These are phyloP conservation scores for Syzygium syzygioides DNA, from an alignment of 441 rosid genomes.

Conservation along the genomic window DNA sequence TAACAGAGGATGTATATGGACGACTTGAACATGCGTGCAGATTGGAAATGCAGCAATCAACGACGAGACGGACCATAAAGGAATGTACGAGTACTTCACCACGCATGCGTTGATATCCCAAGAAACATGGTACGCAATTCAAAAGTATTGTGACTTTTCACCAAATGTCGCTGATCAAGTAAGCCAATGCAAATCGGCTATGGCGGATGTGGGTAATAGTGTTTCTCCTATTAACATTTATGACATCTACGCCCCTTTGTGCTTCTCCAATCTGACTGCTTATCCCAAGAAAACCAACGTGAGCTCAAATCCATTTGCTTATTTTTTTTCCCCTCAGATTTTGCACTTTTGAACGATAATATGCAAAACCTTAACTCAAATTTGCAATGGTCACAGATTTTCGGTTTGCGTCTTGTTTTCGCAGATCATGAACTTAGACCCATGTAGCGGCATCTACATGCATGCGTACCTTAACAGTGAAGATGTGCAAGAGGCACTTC, in stretches of 20 bases:
- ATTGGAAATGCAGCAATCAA: slow-evolving; percentile 33
- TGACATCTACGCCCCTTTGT: slow-evolving; percentile 25
- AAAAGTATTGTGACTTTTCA: slow-evolving; percentile 11
- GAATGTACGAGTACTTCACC: slow-evolving; percentile 15
- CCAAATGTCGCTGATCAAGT: not conserved
- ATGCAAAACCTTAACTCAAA: not conserved
- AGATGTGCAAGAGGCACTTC: slow-evolving; percentile 71
- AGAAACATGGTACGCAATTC: slow-evolving; percentile 14
- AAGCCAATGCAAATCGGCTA: not conserved
- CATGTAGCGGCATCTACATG: slow-evolving; percentile 22
- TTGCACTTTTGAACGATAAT: not conserved
- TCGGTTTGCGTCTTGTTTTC: not conserved
- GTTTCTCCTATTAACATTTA: slow-evolving; percentile 6
- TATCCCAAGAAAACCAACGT: not conserved
- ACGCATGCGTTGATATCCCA: slow-evolving; percentile 29
- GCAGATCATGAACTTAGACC: slow-evolving; percentile 12
- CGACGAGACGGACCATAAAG: not conserved
- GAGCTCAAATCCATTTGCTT: not conserved
- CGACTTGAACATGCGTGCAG: slow-evolving; percentile 2
- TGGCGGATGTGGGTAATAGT: not conserved
- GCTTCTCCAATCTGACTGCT: slow-evolving; percentile 4
- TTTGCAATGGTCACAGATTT: not conserved
- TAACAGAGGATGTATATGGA: not conserved
- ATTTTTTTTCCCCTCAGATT: not conserved
- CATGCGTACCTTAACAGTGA: slow-evolving; percentile 56